A percentile compares a stretch with the other conserved stretches of the same genome.
Conservation (phyloP, 2,329 filamentous ascomycete species). For the Fusarium humuli region DNA sequence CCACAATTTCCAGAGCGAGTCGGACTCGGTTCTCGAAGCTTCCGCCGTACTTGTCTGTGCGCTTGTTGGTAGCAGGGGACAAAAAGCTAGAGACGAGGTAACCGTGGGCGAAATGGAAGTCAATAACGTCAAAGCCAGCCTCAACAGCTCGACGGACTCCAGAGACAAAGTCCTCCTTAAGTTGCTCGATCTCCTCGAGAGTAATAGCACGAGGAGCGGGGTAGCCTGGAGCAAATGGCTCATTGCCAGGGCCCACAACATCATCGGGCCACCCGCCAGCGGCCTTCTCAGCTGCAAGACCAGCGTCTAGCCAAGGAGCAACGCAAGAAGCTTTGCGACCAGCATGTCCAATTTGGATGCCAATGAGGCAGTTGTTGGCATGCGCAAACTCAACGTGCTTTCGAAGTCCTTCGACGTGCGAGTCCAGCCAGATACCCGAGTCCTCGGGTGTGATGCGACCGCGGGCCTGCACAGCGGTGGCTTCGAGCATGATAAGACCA, state of each 20-base stretch:
- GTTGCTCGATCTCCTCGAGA: constrained; percentile 69
- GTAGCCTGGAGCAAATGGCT: constrained; percentile 65
- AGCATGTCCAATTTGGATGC: constrained; percentile 76
- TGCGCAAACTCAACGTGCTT: constrained; percentile 74
- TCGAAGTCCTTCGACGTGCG: constrained; percentile 70
- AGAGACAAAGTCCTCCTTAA: constrained; percentile 70
- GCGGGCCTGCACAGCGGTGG: constrained; percentile 72
- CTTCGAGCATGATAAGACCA: constrained; percentile 75
- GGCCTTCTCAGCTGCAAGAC: constrained; percentile 60
- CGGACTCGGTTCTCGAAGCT: constrained; percentile 77
- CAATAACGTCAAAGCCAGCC: constrained; percentile 76
- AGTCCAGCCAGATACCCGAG: constrained; percentile 72
- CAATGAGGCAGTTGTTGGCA: constrained; percentile 72
- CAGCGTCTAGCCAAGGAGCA: constrained; percentile 61
- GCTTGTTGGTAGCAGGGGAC: constrained; percentile 73
- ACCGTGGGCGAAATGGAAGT: constrained; percentile 82
- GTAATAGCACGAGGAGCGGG: constrained; percentile 73
- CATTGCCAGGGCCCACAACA: constrained; percentile 58
- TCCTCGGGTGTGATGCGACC: constrained; percentile 79
- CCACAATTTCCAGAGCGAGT: constrained; percentile 74
- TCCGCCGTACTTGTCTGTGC: constrained; percentile 75
- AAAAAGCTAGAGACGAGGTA: constrained; percentile 80
- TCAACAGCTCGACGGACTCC: constrained; percentile 66
- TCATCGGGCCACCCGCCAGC: constrained; percentile 64
- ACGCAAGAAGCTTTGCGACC: constrained; percentile 67